phyloP scores from a whole-genome alignment of 495 filamentous ascomycete species.

The Durotheca rogersii region DNA sequence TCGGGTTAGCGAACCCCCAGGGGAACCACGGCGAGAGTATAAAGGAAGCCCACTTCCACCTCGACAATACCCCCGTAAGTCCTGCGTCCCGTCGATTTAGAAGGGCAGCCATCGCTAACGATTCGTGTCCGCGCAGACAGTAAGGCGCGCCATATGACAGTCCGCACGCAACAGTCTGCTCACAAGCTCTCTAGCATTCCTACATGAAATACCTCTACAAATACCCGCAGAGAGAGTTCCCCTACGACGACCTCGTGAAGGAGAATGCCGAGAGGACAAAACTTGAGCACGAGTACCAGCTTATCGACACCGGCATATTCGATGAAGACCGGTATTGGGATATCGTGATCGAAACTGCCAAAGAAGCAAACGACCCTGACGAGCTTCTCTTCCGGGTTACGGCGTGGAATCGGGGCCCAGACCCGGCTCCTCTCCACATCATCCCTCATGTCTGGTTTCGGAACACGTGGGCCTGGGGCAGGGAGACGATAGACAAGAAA shows the following conservation, averaged over 20 bases:
- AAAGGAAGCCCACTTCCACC: constrained; percentile 93
- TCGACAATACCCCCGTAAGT: constrained; percentile 83
- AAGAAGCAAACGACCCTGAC: constrained; percentile 84
- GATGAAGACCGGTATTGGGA: constrained; percentile 95
- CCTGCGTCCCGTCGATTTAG: background rate
- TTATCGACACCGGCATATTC: constrained; percentile 88
- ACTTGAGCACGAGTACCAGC: constrained; percentile 82
- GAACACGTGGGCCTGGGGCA: constrained; percentile 94
- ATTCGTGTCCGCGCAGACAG: constrained; percentile 42
- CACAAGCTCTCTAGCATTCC: constrained; percentile 66
- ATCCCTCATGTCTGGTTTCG: constrained; percentile 95
- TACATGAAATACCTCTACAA: constrained; percentile 99
- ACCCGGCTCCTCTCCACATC: constrained; percentile 87
- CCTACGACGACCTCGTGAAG: constrained; percentile 80
- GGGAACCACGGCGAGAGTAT: constrained; percentile 96
- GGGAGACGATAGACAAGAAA: constrained; percentile 68
- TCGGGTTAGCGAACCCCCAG: constrained; percentile 91
- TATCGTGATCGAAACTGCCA: constrained; percentile 94
- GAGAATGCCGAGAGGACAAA: constrained; percentile 77
- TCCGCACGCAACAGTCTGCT: constrained; percentile 1
- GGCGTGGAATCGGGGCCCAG: constrained; percentile 91
- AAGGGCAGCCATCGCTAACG: constrained; percentile 29
- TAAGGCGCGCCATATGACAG: constrained; percentile 31
- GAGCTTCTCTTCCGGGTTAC: constrained; percentile 93
- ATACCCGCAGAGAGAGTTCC: constrained; percentile 88